phyloP scores from a whole-genome alignment of 2,329 filamentous ascomycete genomes.

The Colletotrichum sojae region DNA sequence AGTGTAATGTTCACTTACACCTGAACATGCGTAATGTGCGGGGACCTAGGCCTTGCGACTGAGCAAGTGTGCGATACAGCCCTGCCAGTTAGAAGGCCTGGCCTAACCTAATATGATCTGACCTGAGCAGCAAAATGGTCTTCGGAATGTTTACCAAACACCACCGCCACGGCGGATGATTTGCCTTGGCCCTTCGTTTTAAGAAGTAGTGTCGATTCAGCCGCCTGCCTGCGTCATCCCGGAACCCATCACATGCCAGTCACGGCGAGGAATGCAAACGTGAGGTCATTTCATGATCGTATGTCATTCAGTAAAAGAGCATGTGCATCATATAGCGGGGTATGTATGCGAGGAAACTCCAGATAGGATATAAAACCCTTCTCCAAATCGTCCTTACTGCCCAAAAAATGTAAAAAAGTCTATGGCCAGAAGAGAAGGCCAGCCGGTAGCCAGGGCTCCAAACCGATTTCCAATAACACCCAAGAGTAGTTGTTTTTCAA shows the following conservation, averaged over 20 bases:
- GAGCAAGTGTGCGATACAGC: too few species aligned
- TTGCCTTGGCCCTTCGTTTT: neutral
- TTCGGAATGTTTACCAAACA: neutral
- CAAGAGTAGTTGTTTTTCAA: constrained; percentile 6
- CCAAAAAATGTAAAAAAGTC: constrained; percentile 20
- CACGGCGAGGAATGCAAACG: neutral
- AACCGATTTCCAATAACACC: constrained; percentile 21
- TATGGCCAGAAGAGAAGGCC: constrained; percentile 40
- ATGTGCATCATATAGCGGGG: constrained; percentile 38
- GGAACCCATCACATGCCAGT: constrained; percentile 22
- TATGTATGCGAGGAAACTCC: constrained; percentile 34
- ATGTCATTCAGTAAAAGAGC: constrained; percentile 37
- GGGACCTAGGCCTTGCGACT: too few species aligned
- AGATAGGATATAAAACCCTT: constrained; percentile 33
- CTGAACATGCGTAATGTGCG: neutral
- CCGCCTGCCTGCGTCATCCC: neutral
- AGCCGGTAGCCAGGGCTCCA: constrained; percentile 38
- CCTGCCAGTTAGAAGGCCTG: too few species aligned
- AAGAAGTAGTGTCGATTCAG: neutral
- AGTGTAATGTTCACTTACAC: neutral
- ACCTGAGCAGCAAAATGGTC: neutral
- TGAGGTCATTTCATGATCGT: constrained; percentile 38
- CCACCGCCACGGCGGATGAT: neutral
- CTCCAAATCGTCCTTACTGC: constrained; percentile 19
- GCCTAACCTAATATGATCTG: too few species aligned